Base-by-base conservation (phyloP, 257 asterid species). In the Plantago elongata region DNA sequence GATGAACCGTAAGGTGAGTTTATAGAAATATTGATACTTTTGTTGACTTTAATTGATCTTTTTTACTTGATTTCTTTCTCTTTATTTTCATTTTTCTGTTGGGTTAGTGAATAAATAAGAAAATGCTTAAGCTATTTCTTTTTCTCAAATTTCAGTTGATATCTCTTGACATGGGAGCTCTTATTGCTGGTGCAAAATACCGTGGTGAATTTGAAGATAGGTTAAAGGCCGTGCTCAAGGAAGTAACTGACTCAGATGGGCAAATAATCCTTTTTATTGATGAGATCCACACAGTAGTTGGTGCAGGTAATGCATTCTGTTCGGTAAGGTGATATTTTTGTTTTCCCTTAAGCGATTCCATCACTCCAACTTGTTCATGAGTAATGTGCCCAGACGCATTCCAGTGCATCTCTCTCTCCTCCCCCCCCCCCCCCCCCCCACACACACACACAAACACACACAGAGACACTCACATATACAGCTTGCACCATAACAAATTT, bases 201-300 rank as follows among this genome's bases (percentile, higher is more conserved):
- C 94, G 99, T 29, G 99, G 99, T 60, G 99, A 92, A 80, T 89
- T 92, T 61, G 99, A 89, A 82, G 99, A 89, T 71, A 80, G 99
- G 72, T 73, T 92, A 47, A 92, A 92, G 69, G 95, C 99, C 46
- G 97, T 92, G 60, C 95, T 92, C 37, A 89, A 83, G 88, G 97
- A 92, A 82, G 97, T 89, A 48, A 89, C 96, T 3, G 97, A 87
- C 51, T 89, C 99, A 0, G 96, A 89, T 71, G 97, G 99, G 65
- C 95, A 89, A 55, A 83, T 89, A 64, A 60, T 93, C 64, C 91
- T 93, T 63, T 93, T 89, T 60, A 93, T 93, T 60, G 99, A 93
- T 71, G 99, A 93, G 80, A 93, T 93, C 57, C 99, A 93, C 66
- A 87, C 97, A 30, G 99, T 93, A 61, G 97, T 93, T 56, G 97